These are phyloP conservation scores for Fomitopsis pulvina DNA, from an alignment of 768 basidiomycete species.

Conservation along the genomic window DNA sequence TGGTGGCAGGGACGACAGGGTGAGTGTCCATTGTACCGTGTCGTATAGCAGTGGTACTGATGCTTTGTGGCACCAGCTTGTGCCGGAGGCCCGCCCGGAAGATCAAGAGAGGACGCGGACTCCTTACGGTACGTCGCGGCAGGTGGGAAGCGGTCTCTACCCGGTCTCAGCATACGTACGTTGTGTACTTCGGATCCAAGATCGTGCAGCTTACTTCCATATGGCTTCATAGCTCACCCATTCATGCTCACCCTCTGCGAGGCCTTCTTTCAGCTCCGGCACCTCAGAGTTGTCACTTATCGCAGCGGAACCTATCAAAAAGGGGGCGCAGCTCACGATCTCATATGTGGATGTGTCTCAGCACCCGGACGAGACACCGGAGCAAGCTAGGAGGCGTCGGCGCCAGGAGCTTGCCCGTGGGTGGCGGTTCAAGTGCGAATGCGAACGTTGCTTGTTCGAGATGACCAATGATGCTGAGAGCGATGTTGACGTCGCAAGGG, in stretches of 20 bases:
- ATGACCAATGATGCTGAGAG: constrained; percentile 17
- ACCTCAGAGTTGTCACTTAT: constrained; percentile 67
- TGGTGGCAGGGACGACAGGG: constrained; percentile 67
- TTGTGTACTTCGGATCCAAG: background rate
- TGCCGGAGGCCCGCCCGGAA: constrained; percentile 50
- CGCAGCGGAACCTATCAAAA: constrained; percentile 58
- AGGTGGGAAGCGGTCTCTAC: constrained; percentile 74
- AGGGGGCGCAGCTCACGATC: constrained; percentile 70
- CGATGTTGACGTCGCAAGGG: constrained; percentile 33
- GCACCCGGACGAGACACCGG: constrained; percentile 42
- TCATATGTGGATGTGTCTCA: constrained; percentile 68
- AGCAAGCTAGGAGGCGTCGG: constrained; percentile 56
- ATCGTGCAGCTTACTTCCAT: background rate
- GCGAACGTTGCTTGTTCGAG: constrained; percentile 44
- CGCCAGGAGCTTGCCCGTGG: constrained; percentile 72
- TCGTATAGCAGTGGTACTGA: background rate
- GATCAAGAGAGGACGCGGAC: constrained; percentile 71
- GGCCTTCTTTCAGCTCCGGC: constrained; percentile 57
- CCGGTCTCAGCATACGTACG: constrained; percentile 67
- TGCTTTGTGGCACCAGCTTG: constrained; percentile 38
- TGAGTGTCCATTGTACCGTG: constrained; percentile 22
- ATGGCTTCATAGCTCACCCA: constrained; percentile 45
- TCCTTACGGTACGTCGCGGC: constrained; percentile 65
- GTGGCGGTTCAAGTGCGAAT: constrained; percentile 77
- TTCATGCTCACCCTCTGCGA: constrained; percentile 65